Percentiles rank a stretch among this genome's conserved stretches.
phyloP scores from a whole-genome alignment of 441 rosid species.

The Erysimum pusillum region DNA sequence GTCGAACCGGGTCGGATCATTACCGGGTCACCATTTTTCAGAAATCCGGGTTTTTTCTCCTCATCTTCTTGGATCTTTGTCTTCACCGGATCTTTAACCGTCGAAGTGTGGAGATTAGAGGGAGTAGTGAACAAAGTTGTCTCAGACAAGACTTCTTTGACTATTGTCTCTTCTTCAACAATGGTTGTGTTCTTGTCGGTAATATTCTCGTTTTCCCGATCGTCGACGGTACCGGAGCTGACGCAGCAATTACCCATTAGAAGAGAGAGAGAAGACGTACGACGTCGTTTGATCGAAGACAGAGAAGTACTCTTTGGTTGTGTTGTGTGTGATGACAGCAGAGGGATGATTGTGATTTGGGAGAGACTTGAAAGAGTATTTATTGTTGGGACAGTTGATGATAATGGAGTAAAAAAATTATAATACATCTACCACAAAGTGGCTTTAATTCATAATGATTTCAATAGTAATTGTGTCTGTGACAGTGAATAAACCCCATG shows the following conservation, averaged over 20 bases:
- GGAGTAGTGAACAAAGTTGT: constrained; percentile 51
- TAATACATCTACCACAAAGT: constrained; percentile 22
- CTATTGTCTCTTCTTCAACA: constrained; percentile 63
- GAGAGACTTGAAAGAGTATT: constrained; percentile 30
- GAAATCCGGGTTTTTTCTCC: not conserved
- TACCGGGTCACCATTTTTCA: constrained; percentile 9
- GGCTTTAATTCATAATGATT: constrained; percentile 32
- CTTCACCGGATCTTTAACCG: constrained; percentile 37
- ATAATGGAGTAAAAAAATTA: not conserved
- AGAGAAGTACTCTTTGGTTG: constrained; percentile 28
- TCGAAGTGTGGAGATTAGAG: not conserved
- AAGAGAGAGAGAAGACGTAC: no score
- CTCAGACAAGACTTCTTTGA: constrained; percentile 78
- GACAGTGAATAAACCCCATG: constrained; percentile 39
- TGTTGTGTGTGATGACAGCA: constrained; percentile 35
- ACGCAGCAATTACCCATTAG: constrained; percentile 72
- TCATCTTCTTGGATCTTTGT: constrained; percentile 44
- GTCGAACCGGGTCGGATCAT: constrained; percentile 24
- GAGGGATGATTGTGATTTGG: constrained; percentile 39
- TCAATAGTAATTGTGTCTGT: constrained; percentile 4
- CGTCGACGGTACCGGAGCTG: constrained; percentile 47
- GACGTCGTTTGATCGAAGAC: constrained; percentile 29
- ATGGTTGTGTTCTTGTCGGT: constrained; percentile 52
- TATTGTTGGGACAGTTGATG: constrained; percentile 42
- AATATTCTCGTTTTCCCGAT: constrained; percentile 35